Conservation (phyloP, 495 filamentous ascomycete species). For the Gamarada debralockiae region DNA sequence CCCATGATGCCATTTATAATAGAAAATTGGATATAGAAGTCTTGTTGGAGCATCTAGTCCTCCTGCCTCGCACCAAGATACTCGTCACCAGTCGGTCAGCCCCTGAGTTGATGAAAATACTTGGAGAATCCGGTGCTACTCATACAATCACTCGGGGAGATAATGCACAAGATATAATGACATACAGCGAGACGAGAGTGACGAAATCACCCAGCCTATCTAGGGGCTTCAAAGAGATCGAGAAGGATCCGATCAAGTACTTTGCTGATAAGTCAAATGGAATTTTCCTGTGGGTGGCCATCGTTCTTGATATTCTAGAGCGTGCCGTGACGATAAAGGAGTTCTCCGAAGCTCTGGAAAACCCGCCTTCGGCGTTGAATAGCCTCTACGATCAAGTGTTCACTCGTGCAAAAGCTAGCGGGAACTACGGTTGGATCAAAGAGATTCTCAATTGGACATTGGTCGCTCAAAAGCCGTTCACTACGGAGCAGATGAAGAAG, state of each 20-base stretch:
- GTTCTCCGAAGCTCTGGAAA: constrained; percentile 3
- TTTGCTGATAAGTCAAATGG: constrained; percentile 2
- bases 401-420: not conserved
- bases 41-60: too few relatives aligned
- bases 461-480: not conserved
- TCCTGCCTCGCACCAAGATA: too few relatives aligned
- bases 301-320: constrained; percentile 8
- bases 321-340: not conserved
- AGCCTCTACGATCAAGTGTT: constrained; percentile 5
- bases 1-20: too few relatives aligned
- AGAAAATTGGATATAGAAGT: too few relatives aligned
- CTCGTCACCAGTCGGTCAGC: too few relatives aligned
- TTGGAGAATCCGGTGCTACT: not conserved
- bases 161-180: constrained; percentile 2
- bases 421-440: not conserved
- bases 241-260: constrained; percentile 4
- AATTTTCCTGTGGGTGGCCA: constrained; percentile 7
- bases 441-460: constrained; percentile 6
- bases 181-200: not conserved
- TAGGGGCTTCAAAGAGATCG: not conserved
- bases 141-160: constrained; percentile 1
- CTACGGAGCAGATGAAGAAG: not conserved
- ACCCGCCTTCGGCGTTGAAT: not conserved
- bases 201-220: not conserved
- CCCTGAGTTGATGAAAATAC: too few relatives aligned